Conservation (phyloP, 1,284 basidiomycete species). For the Cystobasidiaceae sp. region DNA sequence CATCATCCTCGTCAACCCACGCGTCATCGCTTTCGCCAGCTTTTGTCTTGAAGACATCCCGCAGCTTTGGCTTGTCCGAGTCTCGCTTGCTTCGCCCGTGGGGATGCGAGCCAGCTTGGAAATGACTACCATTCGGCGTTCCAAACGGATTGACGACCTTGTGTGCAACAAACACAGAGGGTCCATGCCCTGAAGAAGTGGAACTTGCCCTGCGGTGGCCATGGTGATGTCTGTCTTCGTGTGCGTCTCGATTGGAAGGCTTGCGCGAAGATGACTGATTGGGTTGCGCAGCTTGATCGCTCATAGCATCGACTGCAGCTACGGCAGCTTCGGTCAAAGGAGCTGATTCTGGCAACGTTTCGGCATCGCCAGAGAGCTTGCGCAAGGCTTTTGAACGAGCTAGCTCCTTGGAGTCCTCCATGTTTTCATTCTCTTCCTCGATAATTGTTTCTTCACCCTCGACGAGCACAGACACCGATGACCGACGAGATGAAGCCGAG, state of each 20-base stretch:
- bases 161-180: constrained; percentile 40
- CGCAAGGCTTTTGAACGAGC: constrained; percentile 27
- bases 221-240: constrained; percentile 30
- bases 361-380: constrained; percentile 29
- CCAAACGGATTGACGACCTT: constrained; percentile 37
- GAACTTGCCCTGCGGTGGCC: constrained; percentile 19
- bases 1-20: constrained; percentile 51
- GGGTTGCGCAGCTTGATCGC: background rate
- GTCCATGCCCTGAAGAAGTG: constrained; percentile 33
- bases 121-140: constrained; percentile 27
- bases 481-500: constrained; percentile 18
- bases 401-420: background rate
- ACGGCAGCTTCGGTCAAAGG: constrained; percentile 7
- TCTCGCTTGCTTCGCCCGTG: constrained; percentile 5
- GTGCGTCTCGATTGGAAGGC: background rate
- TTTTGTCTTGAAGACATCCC: constrained; percentile 50
- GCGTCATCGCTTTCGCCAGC: constrained; percentile 36
- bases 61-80: constrained; percentile 42
- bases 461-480: constrained; percentile 12
- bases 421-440: constrained; percentile 31
- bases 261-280: background rate
- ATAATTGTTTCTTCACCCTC: constrained; percentile 25
- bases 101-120: background rate
- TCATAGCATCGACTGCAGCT: constrained; percentile 3
- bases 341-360: background rate